Evolutionary conservation across 257 asterid species (phyloP).

Genomic region (Gentiana dahurica): DNA sequence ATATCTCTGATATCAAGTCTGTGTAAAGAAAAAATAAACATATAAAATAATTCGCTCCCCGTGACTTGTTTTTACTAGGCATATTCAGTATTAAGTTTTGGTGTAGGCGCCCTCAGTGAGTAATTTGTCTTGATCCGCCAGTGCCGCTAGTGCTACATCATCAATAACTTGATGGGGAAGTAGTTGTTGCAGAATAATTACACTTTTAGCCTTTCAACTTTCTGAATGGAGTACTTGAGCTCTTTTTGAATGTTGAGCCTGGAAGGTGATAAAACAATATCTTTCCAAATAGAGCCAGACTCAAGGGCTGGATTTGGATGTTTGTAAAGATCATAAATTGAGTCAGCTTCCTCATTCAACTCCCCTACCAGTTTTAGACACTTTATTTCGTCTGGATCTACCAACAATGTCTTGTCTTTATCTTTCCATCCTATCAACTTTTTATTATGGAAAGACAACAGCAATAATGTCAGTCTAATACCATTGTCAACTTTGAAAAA

Average conservation of each 20-base stretch:
- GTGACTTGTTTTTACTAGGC: no score
- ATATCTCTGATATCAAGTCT: no score
- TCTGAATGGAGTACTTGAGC: slow-evolving; percentile 77
- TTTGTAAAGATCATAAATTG: slow-evolving; percentile 64
- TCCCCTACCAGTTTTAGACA: slow-evolving; percentile 41
- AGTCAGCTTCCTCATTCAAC: slow-evolving; percentile 61
- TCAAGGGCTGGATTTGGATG: slow-evolving; percentile 59
- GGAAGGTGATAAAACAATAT: slow-evolving; percentile 88
- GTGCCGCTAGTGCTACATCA: no score
- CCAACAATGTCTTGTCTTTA: slow-evolving; percentile 76
- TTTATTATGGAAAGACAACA: slow-evolving; percentile 1
- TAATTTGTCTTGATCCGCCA: no score
- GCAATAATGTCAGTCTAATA: background rate
- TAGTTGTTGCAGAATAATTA: no score
- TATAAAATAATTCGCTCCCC: no score
- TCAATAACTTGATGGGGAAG: no score
- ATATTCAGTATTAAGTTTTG: no score
- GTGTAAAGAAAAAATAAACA: no score
- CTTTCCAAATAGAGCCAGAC: slow-evolving; percentile 86
- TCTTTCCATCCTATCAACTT: slow-evolving; percentile 97
- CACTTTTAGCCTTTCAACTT: slow-evolving; percentile 43
- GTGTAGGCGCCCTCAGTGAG: no score
- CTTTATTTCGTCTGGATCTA: slow-evolving; percentile 78
- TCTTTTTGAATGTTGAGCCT: slow-evolving; percentile 89
- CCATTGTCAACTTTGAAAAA: slow-evolving; percentile 10